Conservation (phyloP, 345 rosid genomes). For the Eucalyptus pumila region DNA sequence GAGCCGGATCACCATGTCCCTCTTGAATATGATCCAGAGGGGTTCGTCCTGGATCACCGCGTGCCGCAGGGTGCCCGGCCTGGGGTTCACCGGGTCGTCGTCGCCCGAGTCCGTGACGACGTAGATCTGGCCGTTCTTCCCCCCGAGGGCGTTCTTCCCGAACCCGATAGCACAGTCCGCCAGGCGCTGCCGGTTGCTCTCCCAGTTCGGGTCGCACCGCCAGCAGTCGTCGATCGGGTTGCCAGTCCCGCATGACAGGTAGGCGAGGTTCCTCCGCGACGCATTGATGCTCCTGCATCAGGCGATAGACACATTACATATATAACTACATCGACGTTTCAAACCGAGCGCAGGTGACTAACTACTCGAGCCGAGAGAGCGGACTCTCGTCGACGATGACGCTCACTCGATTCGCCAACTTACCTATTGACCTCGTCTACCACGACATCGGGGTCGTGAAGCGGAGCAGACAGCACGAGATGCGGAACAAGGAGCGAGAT, state of each 20-base stretch:
- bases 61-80: constrained; percentile 58
- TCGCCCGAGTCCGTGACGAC: constrained; percentile 45
- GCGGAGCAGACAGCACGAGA: neutral
- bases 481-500: neutral
- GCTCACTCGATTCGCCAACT: neutral
- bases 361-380: neutral
- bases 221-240: constrained; percentile 82
- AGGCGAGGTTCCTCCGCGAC: constrained; percentile 58
- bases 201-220: constrained; percentile 76
- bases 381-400: neutral
- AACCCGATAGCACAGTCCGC: constrained; percentile 80
- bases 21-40: constrained; percentile 62
- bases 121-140: constrained; percentile 49
- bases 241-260: constrained; percentile 47
- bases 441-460: neutral
- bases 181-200: constrained; percentile 39
- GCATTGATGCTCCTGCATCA: constrained; percentile 50
- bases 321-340: neutral
- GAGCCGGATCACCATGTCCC: constrained; percentile 64
- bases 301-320: neutral
- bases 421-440: constrained; percentile 2
- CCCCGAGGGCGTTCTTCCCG: constrained; percentile 64
- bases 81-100: constrained; percentile 47
- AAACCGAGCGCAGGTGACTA: neutral
- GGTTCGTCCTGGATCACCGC: constrained; percentile 71